A percentile compares a stretch with the other conserved stretches of the same genome.
These are phyloP conservation scores for Lactarius pseudohatsudake DNA, from an alignment of 768 basidiomycete genomes.

Conservation along the genomic window DNA sequence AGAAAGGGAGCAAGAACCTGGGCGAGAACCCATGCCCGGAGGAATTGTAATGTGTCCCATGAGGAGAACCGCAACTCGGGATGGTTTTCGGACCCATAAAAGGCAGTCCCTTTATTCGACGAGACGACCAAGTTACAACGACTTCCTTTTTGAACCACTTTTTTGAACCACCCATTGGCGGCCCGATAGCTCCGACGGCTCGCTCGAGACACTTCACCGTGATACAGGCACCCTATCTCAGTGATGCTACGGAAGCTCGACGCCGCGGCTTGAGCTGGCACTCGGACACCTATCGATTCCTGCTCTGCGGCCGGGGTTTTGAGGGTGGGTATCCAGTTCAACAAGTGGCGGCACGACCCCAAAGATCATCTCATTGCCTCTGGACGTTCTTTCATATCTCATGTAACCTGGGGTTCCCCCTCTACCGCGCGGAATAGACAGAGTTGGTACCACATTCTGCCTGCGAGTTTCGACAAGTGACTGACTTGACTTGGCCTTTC, in stretches of 20 bases:
- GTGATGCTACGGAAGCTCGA: neutral
- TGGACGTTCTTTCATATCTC: neutral
- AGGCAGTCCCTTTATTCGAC: conserved; percentile 13
- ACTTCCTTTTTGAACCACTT: conserved; percentile 3
- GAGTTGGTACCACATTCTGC: neutral
- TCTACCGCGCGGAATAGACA: neutral
- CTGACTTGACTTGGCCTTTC: neutral
- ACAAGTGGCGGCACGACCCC: neutral
- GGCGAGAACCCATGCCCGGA: neutral
- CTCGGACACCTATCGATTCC: neutral
- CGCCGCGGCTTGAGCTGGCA: neutral
- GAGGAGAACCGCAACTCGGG: neutral
- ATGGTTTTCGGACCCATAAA: neutral
- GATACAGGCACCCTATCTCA: neutral
- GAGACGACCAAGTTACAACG: conserved; percentile 1
- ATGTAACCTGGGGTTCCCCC: neutral
- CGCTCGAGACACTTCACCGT: neutral
- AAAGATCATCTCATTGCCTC: neutral
- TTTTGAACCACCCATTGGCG: neutral
- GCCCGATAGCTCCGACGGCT: neutral
- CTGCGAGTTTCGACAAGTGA: neutral
- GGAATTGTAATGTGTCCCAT: neutral
- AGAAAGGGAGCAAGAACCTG: conserved; percentile 1
- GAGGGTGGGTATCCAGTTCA: neutral
- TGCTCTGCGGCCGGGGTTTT: neutral